Evolutionary conservation across 2,329 filamentous ascomycete species (phyloP).

Genomic region (Celoporthe dispersa): DNA sequence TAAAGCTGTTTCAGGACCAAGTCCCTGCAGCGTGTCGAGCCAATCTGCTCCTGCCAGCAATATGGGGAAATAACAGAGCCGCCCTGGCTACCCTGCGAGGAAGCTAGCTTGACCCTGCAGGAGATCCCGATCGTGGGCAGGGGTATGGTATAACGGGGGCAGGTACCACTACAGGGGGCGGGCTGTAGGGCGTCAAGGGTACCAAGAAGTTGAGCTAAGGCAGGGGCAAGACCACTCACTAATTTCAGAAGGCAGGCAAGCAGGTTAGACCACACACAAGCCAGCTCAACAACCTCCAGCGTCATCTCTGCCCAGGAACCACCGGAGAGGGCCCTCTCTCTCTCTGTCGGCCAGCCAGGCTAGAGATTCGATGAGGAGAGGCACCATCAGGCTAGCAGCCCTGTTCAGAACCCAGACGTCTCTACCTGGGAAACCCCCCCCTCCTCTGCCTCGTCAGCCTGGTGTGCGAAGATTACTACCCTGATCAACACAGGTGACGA

Average conservation of each 20-base stretch:
- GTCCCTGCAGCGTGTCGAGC: background rate
- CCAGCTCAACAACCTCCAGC: background rate
- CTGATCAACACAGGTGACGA: background rate
- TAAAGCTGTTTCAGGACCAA: constrained; percentile 28
- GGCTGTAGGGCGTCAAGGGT: constrained; percentile 1
- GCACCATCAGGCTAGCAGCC: background rate
- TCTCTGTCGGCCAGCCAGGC: background rate
- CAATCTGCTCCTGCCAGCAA: constrained; percentile 4
- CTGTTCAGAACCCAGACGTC: background rate
- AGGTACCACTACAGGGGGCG: background rate
- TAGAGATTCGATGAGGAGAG: background rate
- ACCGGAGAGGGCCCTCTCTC: too few species aligned
- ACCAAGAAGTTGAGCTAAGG: constrained; percentile 4
- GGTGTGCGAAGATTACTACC: background rate
- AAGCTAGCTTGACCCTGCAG: background rate
- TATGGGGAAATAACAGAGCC: constrained; percentile 18
- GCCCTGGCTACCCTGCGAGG: constrained; percentile 6
- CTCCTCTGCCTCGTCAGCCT: background rate
- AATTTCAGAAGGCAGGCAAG: background rate
- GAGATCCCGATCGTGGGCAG: constrained; percentile 15
- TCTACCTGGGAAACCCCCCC: too few species aligned
- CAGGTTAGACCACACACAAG: background rate
- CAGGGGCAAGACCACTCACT: constrained; percentile 10
- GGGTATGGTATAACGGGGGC: background rate
- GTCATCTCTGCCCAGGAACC: background rate